These are phyloP conservation scores for Botrytis galanthina DNA, from an alignment of 2,329 filamentous ascomycete species.

Conservation along the genomic window DNA sequence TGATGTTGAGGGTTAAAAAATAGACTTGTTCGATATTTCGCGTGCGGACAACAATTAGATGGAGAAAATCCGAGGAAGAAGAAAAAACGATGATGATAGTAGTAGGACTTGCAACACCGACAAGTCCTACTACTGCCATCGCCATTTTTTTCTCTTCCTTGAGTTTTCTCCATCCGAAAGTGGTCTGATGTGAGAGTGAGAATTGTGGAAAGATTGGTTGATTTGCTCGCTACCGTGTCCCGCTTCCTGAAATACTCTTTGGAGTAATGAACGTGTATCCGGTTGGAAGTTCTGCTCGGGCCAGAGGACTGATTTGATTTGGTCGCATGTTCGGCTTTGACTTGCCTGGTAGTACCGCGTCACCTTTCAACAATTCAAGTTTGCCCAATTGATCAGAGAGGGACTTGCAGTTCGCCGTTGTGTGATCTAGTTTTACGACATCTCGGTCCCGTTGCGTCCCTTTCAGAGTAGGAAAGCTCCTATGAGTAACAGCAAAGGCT, in stretches of 20 bases:
- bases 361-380: not conserved
- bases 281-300: not conserved
- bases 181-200: not conserved
- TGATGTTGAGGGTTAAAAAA: no score
- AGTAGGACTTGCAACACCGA: not conserved
- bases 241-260: constrained; percentile 33
- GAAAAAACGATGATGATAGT: not conserved
- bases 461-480: not conserved
- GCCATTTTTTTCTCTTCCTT: not conserved
- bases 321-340: constrained; percentile 1
- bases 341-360: constrained; percentile 32
- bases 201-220: not conserved
- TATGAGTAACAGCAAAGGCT: not conserved
- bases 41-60: not conserved
- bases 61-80: not conserved
- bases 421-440: constrained; percentile 6
- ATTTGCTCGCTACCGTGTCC: constrained; percentile 31
- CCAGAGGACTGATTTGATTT: not conserved
- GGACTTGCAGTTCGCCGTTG: not conserved
- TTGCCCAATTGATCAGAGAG: constrained; percentile 2
- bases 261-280: not conserved
- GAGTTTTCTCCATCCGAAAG: no score
- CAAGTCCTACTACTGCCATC: not conserved
- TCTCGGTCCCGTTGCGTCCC: not conserved
- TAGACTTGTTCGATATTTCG: not conserved